Base-by-base conservation (phyloP, 2,329 filamentous ascomycete genomes). In the Aspergillus novoparasiticus region DNA sequence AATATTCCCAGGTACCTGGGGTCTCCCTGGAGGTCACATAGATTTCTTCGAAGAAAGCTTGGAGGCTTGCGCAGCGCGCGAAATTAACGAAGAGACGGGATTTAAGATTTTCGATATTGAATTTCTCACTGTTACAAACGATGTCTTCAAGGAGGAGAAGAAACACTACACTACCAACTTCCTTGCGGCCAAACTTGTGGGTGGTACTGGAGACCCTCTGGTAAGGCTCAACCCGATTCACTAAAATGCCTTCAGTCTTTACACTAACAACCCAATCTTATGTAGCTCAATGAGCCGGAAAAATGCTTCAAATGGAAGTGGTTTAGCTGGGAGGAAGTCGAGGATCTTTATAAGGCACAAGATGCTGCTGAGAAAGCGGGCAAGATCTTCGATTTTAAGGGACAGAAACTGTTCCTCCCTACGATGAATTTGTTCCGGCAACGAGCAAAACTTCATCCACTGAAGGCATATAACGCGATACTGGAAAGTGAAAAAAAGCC, bases 131-230 rank as follows among this genome's bases (percentile, higher is more conserved):
- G 84, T 87, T 0, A 92, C 89, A 6, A 92, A 93, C 71, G 87
- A 89, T 69, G 72, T 90, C 0, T 91, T 93, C 72, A 71, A 76
- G 1, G 71, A 72, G 0, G 82, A 84, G n/a, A 77, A 76, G 0
- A 91, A 89, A 75, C 91, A 94, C 72, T 94, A 94, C 71, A 82
- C 93, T 57, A 94, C 91, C 0, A 75, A 93, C 3, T 93, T 91
- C 68, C 85, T 92, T 65, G 78, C 80, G 0, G 87, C 85, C 48
- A 77, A 76, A 51, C 78, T 86, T 68, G 71, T 78, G 0, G 82
- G 86, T 30, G 78, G 82, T 19, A 66, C 71, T 0, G 81, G 82
- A 30, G 74, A 85, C 66, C 85, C 89, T 0, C 60, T 83, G 80
- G 89, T 90, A 63, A 71, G 82, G 76, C 69, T 61, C 16, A 23